Evolutionary conservation across 805 yeast species (phyloP), one percentile per base, ranked within the genome.

Genomic region (Sugiyamaella qingdaonensis): DNA sequence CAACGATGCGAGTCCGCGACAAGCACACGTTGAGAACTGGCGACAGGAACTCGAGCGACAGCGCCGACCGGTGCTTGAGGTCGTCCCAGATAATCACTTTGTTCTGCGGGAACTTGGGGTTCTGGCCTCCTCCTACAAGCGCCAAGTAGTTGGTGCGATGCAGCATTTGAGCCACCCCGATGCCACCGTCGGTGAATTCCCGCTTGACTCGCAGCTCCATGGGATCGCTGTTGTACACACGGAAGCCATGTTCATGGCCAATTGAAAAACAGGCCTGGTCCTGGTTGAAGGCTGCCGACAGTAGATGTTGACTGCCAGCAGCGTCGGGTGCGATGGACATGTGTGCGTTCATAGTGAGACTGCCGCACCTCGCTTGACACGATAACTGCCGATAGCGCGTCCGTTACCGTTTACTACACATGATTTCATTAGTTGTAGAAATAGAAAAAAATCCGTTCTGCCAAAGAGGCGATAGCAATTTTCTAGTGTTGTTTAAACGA

Each of bases 41-140:
- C 45, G 84, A 79, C 74, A 79, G 77, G 65, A 91, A 89, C 65
- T 88, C 94, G 54, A 94, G 70, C 35, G 78, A 78, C 16, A 88
- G 73, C 2, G 91, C 85, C 29, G 84, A 83, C 59, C 82, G 83
- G 57, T 84, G 78, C 68, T 88, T 87, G 55, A 88, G 68, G 66
- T 92, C 98, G 69, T 92, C 97, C 96, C 97, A 94, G 14, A 92
- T 84, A 34, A 89, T 78, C 36, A 90, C 79, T 66, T 86, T 87
- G 70, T 88, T 88, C 59, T 80, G 76, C 0, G 96, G 86, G 62
- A 81, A 88, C 56, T 80, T 77, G 19, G 97, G 97, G 54, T 77
- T 78, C 57, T 78, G 76, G 1, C 97, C 97, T 14, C 97, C 97
- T 0, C 97, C 97, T 0, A 90, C 88, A 42, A 94, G 70, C 0